phyloP scores from a whole-genome alignment of 2,329 filamentous ascomycete genomes.

The Davidsoniella virescens region DNA sequence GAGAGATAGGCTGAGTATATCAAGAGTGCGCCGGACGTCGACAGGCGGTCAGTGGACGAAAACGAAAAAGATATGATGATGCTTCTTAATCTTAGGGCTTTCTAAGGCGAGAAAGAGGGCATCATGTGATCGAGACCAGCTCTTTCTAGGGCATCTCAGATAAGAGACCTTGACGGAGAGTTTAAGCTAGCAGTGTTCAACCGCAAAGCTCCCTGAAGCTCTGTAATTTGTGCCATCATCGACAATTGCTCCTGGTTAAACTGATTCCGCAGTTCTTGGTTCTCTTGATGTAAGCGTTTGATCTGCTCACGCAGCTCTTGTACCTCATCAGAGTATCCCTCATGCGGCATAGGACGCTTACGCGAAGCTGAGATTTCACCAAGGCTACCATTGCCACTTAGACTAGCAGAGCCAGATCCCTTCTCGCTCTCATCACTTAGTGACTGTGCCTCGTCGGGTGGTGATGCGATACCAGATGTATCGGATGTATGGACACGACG shows the following conservation, averaged over 20 bases:
- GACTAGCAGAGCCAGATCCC: too few relatives aligned
- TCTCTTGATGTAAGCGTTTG: slow-evolving; percentile 50
- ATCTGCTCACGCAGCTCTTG: slow-evolving; percentile 45
- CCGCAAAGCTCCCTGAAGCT: slow-evolving; percentile 28
- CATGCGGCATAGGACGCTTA: slow-evolving; percentile 2
- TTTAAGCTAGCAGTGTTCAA: slow-evolving; percentile 14
- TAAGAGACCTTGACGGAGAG: slow-evolving; percentile 8
- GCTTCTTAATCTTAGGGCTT: slow-evolving; percentile 5
- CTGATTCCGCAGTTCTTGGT: slow-evolving; percentile 38
- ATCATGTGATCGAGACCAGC: slow-evolving; percentile 18
- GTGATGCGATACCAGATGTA: slow-evolving; percentile 28
- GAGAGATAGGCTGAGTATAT: background rate
- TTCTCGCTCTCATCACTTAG: slow-evolving; percentile 31
- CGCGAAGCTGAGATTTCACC: slow-evolving; percentile 11
- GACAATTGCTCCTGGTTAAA: slow-evolving; percentile 31
- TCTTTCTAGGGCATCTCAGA: background rate
- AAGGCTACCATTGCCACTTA: slow-evolving; percentile 9
- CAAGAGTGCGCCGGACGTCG: background rate
- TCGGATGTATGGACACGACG: slow-evolving; percentile 75
- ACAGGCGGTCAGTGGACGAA: background rate
- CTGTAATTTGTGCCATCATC: slow-evolving; percentile 33
- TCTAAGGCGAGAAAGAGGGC: slow-evolving; percentile 24
- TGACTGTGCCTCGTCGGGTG: slow-evolving; percentile 21
- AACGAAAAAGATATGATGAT: background rate
- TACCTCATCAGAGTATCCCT: slow-evolving; percentile 26